Conservation (phyloP, 306 rosid species). For the Trichosanthes cucumerina region DNA sequence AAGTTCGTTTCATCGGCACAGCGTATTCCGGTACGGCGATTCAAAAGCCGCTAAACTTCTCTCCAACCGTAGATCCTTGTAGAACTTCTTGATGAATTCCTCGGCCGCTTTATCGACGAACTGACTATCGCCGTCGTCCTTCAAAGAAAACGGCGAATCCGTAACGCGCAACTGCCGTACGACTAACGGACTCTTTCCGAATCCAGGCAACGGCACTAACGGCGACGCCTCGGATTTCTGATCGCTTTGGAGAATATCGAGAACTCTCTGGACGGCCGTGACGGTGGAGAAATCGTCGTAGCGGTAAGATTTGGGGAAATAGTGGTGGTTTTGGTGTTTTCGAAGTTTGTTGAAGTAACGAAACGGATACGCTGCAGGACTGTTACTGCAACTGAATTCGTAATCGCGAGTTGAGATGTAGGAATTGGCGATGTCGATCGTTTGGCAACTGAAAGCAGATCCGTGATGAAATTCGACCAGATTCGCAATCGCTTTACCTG, state of each 20-base stretch:
- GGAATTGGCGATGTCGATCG: conserved; percentile 32
- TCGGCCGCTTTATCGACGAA: conserved; percentile 60
- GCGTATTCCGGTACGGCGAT: conserved; percentile 35
- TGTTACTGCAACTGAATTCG: conserved; percentile 92
- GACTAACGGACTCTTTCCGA: conserved; percentile 60
- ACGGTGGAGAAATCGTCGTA: conserved; percentile 39
- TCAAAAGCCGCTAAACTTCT: conserved; percentile 27
- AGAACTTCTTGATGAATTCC: conserved; percentile 67
- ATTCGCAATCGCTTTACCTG: conserved; percentile 48
- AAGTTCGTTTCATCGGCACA: background rate
- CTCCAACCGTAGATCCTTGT: conserved; percentile 49
- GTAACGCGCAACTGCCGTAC: conserved; percentile 53
- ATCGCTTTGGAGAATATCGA: conserved; percentile 42
- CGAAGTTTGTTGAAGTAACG: conserved; percentile 24
- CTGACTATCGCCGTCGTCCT: conserved; percentile 35
- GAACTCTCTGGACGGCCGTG: conserved; percentile 41
- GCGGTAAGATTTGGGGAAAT: conserved; percentile 20
- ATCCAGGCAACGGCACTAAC: conserved; percentile 50
- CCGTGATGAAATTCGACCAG: conserved; percentile 34
- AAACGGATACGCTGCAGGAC: conserved; percentile 43
- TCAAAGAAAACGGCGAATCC: conserved; percentile 81
- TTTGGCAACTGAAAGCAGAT: conserved; percentile 38
- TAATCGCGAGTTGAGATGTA: conserved; percentile 57
- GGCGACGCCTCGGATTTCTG: conserved; percentile 50
- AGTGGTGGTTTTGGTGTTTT: conserved; percentile 15